These are phyloP conservation scores for Goffeauzyma gilvescens DNA, from an alignment of 768 basidiomycete genomes.

Conservation along the genomic window DNA sequence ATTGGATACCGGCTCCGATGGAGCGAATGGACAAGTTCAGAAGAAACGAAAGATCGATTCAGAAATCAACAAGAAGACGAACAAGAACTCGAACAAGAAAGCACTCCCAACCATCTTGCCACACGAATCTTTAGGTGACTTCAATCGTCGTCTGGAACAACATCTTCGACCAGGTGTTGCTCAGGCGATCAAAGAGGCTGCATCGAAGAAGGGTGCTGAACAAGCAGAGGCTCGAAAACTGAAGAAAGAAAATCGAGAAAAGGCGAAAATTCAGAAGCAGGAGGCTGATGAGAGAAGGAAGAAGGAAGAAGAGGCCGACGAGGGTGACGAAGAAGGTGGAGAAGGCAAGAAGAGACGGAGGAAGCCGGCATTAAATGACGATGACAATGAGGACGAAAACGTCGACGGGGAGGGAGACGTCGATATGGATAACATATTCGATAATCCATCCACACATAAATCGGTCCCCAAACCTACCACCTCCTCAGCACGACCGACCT, in stretches of 20 bases:
- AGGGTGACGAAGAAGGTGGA: neutral
- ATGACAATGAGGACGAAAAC: slow-evolving; percentile 4
- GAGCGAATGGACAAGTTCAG: too few species aligned
- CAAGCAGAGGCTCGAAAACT: slow-evolving; percentile 9
- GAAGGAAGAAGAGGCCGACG: neutral
- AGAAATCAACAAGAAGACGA: too few species aligned
- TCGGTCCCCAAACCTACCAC: too few species aligned
- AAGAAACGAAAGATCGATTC: too few species aligned
- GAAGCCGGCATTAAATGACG: slow-evolving; percentile 3
- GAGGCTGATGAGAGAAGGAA: slow-evolving; percentile 9
- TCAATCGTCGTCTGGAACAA: slow-evolving; percentile 27
- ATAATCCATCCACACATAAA: too few species aligned
- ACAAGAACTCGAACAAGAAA: too few species aligned
- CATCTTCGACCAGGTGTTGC: slow-evolving; percentile 22
- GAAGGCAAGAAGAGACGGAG: slow-evolving; percentile 3
- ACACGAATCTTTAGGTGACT: slow-evolving; percentile 24
- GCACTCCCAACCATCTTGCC: slow-evolving; percentile 16
- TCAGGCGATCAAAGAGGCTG: slow-evolving; percentile 24
- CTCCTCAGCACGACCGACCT: neutral
- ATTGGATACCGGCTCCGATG: too few species aligned
- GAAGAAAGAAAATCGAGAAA: slow-evolving; percentile 16
- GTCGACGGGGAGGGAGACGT: neutral
- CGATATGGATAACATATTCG: too few species aligned
- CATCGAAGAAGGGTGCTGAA: slow-evolving; percentile 13
- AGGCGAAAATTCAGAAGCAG: slow-evolving; percentile 8